These are phyloP conservation scores for Amanita subjunquillea DNA, from an alignment of 768 basidiomycete species.

Conservation along the genomic window DNA sequence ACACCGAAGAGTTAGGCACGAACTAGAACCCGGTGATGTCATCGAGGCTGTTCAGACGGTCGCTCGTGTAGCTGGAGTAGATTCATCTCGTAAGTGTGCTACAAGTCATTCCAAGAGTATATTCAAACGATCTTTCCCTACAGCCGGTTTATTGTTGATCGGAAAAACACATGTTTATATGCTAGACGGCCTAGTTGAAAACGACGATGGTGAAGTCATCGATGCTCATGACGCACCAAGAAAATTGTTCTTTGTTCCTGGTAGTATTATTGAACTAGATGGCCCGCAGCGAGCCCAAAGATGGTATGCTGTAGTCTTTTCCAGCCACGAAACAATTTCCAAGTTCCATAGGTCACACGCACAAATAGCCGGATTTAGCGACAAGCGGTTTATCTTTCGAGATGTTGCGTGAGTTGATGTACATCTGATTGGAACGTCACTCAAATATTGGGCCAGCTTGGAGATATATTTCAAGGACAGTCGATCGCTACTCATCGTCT, in stretches of 20 bases:
- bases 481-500: conserved; percentile 76
- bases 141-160: conserved; percentile 82
- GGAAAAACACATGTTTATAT: conserved; percentile 83
- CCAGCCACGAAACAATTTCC: conserved; percentile 1
- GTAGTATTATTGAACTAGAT: conserved; percentile 72
- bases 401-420: conserved; percentile 71
- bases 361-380: conserved; percentile 68
- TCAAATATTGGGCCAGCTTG: conserved; percentile 33
- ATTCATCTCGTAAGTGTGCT: conserved; percentile 71
- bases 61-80: conserved; percentile 81
- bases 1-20: conserved; percentile 76
- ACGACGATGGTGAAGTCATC: conserved; percentile 79
- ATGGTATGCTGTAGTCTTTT: conserved; percentile 43
- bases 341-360: conserved; percentile 52
- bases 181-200: conserved; percentile 82
- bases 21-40: conserved; percentile 81
- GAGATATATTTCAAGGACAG: conserved; percentile 94
- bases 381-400: conserved; percentile 80
- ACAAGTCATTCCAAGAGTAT: not conserved
- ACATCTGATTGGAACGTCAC: not conserved
- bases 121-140: not conserved
- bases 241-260: conserved; percentile 74
- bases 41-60: conserved; percentile 84
- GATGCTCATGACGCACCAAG: conserved; percentile 81
- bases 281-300: conserved; percentile 72